These are phyloP conservation scores for Aaosphaeria arxii DNA, from an alignment of 2,329 filamentous ascomycete species.

Conservation along the genomic window DNA sequence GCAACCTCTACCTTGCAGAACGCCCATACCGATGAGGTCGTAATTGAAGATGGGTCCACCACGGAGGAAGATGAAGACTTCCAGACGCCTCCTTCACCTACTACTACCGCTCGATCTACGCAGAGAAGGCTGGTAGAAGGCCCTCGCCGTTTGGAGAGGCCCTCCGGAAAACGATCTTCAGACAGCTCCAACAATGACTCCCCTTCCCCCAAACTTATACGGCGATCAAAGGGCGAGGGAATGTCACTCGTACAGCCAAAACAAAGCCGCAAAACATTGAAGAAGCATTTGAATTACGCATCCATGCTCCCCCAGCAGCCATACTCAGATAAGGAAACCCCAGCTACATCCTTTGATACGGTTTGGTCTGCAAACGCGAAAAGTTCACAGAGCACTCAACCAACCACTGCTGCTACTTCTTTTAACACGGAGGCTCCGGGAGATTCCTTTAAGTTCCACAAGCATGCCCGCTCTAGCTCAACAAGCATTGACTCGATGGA, in stretches of 20 bases:
- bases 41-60: constrained; percentile 13
- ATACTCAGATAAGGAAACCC: constrained; percentile 19
- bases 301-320: too few species aligned
- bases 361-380: constrained; percentile 19
- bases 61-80: constrained; percentile 27
- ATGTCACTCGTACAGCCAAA: too few species aligned
- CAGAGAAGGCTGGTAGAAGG: constrained; percentile 23
- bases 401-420: constrained; percentile 11
- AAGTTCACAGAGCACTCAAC: constrained; percentile 3
- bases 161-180: too few species aligned
- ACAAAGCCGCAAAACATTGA: too few species aligned
- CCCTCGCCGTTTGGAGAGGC: constrained; percentile 1
- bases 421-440: constrained; percentile 18
- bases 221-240: too few species aligned
- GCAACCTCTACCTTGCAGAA: too few species aligned
- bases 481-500: constrained; percentile 16
- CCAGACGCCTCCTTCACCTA: constrained; percentile 20
- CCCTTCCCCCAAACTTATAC: too few species aligned
- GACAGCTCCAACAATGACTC: too few species aligned
- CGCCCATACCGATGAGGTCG: too few species aligned
- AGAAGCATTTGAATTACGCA: too few species aligned
- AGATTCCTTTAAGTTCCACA: constrained; percentile 7
- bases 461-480: constrained; percentile 14
- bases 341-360: constrained; percentile 10
- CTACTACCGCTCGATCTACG: constrained; percentile 15